Percentiles rank a stretch among this genome's conserved stretches.
These are phyloP conservation scores for Acanthamoeba castellanii DNA, from an alignment of 208 protist species.

Conservation along the genomic window DNA sequence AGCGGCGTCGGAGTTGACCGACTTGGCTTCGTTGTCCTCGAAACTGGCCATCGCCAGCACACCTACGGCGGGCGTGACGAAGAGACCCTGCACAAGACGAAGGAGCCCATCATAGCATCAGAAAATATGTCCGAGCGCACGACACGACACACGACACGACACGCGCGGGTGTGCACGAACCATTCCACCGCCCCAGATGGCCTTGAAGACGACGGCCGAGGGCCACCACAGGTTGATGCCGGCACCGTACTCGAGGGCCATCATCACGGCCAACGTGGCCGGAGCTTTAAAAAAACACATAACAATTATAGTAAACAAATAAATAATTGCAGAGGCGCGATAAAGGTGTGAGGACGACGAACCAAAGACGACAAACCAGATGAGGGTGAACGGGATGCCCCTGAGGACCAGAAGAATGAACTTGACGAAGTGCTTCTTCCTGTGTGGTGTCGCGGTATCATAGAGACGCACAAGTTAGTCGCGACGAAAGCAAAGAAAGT, in stretches of 20 bases:
- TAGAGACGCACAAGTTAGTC: too few species aligned
- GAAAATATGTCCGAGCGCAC: neutral
- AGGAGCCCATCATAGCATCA: neutral
- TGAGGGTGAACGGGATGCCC: slow-evolving; percentile 40
- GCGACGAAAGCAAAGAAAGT: too few species aligned
- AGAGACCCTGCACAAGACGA: neutral
- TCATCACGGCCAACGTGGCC: slow-evolving; percentile 18
- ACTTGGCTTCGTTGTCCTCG: neutral
- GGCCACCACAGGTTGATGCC: slow-evolving; percentile 43
- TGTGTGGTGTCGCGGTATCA: neutral
- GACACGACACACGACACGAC: neutral
- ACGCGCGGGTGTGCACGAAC: neutral
- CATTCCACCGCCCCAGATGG: slow-evolving; percentile 32
- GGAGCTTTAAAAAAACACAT: neutral
- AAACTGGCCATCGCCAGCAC: too few species aligned
- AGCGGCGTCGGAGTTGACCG: neutral
- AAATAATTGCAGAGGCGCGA: too few species aligned
- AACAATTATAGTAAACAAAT: neutral
- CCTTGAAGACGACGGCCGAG: slow-evolving; percentile 33
- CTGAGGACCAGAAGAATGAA: neutral
- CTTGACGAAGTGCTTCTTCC: slow-evolving; percentile 56
- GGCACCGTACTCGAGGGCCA: slow-evolving; percentile 33
- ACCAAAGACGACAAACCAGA: slow-evolving; percentile 39
- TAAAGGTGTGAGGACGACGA: neutral
- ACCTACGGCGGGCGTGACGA: neutral